These are phyloP conservation scores for Talaromyces sp. DNA, from an alignment of 2,329 filamentous ascomycete genomes.

Conservation along the genomic window DNA sequence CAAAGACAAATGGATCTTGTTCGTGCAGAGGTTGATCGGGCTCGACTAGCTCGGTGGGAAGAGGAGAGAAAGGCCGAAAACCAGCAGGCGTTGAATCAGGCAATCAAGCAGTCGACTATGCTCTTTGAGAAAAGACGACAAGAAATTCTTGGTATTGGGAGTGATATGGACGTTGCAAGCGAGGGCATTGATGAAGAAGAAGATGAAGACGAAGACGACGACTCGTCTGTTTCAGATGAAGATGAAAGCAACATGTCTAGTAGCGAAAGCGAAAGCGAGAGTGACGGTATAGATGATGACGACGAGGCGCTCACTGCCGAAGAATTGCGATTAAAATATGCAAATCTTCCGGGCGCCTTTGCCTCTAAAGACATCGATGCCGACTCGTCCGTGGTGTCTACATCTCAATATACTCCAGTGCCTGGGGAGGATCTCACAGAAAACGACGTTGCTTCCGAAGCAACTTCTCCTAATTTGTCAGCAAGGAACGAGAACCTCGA, in stretches of 20 bases:
- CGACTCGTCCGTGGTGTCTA: slow-evolving; percentile 17
- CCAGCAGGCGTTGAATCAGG: slow-evolving; percentile 51
- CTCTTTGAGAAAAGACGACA: slow-evolving; percentile 42
- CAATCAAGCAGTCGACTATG: slow-evolving; percentile 48
- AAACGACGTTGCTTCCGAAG: slow-evolving; percentile 15
- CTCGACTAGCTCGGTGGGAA: slow-evolving; percentile 54
- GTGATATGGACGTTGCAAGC: slow-evolving; percentile 69
- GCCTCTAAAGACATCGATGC: slow-evolving; percentile 20
- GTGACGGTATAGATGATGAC: slow-evolving; percentile 32
- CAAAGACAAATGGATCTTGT: slow-evolving; percentile 58
- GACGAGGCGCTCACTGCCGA: slow-evolving; percentile 44
- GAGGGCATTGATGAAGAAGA: slow-evolving; percentile 17
- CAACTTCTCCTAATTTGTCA: slow-evolving; percentile 21
- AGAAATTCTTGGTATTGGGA: slow-evolving; percentile 48
- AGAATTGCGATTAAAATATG: slow-evolving; percentile 44
- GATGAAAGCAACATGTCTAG: slow-evolving; percentile 48
- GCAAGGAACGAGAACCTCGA: slow-evolving; percentile 27
- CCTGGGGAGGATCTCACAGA: slow-evolving; percentile 15
- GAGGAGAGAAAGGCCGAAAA: slow-evolving; percentile 47
- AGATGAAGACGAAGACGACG: slow-evolving; percentile 14
- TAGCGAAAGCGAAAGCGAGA: slow-evolving; percentile 39
- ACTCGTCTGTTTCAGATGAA: slow-evolving; percentile 41
- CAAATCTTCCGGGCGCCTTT: slow-evolving; percentile 28
- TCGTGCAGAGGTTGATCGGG: slow-evolving; percentile 52
- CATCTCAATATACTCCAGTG: slow-evolving; percentile 12